Percentiles rank a stretch among this genome's conserved stretches.
phyloP scores from a whole-genome alignment of 1,284 basidiomycete species.

The Cystobasidium sp. region DNA sequence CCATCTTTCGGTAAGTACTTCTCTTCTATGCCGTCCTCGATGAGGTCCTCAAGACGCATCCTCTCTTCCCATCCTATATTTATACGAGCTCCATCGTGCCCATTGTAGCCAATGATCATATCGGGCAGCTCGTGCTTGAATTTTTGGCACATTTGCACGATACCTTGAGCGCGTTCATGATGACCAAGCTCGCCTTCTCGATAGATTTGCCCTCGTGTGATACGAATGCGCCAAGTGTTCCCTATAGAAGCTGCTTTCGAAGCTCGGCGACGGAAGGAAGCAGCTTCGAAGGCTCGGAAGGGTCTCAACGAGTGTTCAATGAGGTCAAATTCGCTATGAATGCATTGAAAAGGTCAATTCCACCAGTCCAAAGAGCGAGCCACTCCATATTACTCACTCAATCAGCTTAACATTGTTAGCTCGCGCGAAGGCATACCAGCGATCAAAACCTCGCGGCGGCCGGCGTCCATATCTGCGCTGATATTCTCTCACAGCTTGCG shows the following conservation, averaged over 20 bases:
- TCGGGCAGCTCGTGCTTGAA: conserved; percentile 51
- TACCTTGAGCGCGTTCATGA: conserved; percentile 52
- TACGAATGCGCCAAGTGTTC: conserved; percentile 49
- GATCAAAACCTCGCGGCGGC: conserved; percentile 34
- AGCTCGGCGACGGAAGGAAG: conserved; percentile 47
- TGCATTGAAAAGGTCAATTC: not conserved
- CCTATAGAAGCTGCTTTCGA: conserved; percentile 43
- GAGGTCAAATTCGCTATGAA: conserved; percentile 51
- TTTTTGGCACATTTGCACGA: conserved; percentile 48
- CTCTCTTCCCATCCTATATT: conserved; percentile 51
- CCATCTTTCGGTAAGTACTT: conserved; percentile 46
- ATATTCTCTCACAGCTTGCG: conserved; percentile 79
- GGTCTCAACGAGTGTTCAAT: conserved; percentile 52
- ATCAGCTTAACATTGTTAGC: conserved; percentile 52
- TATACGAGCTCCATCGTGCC: conserved; percentile 51
- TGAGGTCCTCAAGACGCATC: conserved; percentile 46
- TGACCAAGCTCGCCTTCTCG: conserved; percentile 50
- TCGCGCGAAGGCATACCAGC: conserved; percentile 53
- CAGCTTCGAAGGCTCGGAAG: conserved; percentile 52
- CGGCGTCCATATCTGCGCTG: conserved; percentile 69
- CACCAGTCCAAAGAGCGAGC: not conserved
- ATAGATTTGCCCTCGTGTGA: conserved; percentile 46
- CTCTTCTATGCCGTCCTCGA: conserved; percentile 23
- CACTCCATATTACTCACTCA: conserved; percentile 41
- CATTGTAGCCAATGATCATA: conserved; percentile 52